Evolutionary conservation across 129 eudicot genomes (phyloP), one percentile per base, ranked within the genome.

Genomic region (Lactuca saligna): DNA sequence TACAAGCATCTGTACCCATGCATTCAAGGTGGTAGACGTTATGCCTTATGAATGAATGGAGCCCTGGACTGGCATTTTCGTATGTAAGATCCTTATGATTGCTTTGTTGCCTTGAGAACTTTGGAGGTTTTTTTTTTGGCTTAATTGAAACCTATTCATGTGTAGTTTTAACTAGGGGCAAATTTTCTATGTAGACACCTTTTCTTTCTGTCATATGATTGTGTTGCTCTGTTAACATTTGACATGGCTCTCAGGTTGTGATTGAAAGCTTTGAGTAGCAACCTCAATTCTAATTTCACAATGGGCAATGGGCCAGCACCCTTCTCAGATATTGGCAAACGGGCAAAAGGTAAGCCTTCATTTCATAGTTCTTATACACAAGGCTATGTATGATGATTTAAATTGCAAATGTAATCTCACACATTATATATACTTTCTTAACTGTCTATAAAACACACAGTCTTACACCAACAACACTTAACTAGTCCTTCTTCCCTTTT

Each of bases 301-400:
- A 88, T 85, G 96, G 89, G 79, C 66, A 82, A 61, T 46, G 83
- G 89, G 80, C 97, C 97, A 11, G 83, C 93, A 65, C 93, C 90
- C 13, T 91, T 81, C 82, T 66, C 90, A 53, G 88, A 85, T 57
- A 83, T 91, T 54, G 97, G 97, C 76, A 85, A 71, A 71, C 89
- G 90, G 39, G 96, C 93, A 12, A 91, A 79, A 85, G 97, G 97
- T 80, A 80, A 11, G 59, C 25, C 54, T 54, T 46, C 37, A 25
- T 64, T 16, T 15, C 42, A 14, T 41, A 55, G 25, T 62, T 10
- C 3, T 66, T 42, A 32, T 55, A 4, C 10, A 58, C 8, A 7
- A 10, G 3, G 20, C n/a, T 63, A n/a, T 54, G 15, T 7, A 8
- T 10, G 34, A 49, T 61, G 51, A 13, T n/a, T 15, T 12, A 51